phyloP scores from a whole-genome alignment of 306 rosid species.

The Albizia julibrissin region DNA sequence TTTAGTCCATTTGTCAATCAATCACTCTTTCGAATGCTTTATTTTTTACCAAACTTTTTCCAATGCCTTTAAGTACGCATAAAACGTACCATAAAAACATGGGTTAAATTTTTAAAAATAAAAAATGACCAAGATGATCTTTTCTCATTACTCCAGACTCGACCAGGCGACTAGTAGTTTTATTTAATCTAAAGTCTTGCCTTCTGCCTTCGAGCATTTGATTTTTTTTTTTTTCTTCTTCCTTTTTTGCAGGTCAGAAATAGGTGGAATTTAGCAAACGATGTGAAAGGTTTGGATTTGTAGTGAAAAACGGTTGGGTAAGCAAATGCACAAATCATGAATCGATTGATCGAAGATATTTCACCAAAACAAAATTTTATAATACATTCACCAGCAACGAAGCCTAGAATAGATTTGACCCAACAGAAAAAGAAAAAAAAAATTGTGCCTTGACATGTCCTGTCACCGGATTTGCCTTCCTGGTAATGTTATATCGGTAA shows the following conservation, averaged over 20 bases:
- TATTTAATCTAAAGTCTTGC: too few species aligned
- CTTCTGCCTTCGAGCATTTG: background rate
- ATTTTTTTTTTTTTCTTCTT: too few species aligned
- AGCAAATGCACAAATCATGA: background rate
- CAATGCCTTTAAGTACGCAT: too few species aligned
- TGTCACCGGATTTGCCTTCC: constrained; percentile 25
- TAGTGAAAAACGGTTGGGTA: background rate
- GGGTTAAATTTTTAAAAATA: background rate
- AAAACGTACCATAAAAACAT: too few species aligned
- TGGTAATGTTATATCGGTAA: background rate
- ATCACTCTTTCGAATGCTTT: too few species aligned
- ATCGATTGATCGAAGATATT: background rate
- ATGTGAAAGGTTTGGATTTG: background rate
- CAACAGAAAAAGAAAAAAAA: background rate
- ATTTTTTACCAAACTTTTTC: too few species aligned
- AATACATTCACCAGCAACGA: constrained; percentile 30
- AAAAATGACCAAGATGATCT: background rate
- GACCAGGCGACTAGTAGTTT: background rate
- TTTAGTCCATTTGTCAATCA: too few species aligned
- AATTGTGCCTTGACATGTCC: constrained; percentile 5
- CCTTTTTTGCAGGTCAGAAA: background rate
- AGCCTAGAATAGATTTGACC: background rate
- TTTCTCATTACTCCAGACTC: background rate
- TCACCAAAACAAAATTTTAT: background rate
- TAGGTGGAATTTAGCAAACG: background rate